Evolutionary conservation across 805 yeast species (phyloP).

Genomic region (Kluyveromyces starmeri): DNA sequence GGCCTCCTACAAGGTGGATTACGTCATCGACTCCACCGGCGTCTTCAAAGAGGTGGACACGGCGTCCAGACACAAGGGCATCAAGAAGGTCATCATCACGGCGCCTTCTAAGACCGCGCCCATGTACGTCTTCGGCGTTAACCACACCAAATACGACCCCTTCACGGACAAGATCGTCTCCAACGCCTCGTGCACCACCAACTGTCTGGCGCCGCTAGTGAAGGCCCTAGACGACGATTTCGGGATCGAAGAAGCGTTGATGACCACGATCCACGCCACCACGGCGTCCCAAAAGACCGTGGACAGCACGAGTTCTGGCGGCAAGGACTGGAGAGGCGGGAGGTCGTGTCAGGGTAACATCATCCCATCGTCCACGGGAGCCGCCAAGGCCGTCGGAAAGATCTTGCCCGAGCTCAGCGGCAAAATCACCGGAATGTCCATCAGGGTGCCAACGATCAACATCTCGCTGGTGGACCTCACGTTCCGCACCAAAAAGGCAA

Average conservation of each 20-base stretch:
- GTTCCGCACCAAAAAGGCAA: slow-evolving; percentile 64
- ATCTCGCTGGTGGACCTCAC: slow-evolving; percentile 92
- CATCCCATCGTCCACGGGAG: slow-evolving; percentile 94
- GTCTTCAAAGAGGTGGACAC: slow-evolving; percentile 78
- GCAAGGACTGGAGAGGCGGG: slow-evolving; percentile 98
- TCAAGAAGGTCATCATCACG: slow-evolving; percentile 89
- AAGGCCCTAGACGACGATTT: slow-evolving; percentile 79
- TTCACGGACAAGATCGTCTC: slow-evolving; percentile 65
- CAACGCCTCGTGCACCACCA: slow-evolving; percentile 93
- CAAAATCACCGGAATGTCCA: slow-evolving; percentile 87
- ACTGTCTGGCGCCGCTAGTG: slow-evolving; percentile 92
- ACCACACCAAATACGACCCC: slow-evolving; percentile 66
- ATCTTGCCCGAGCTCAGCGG: slow-evolving; percentile 87
- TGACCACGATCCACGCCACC: slow-evolving; percentile 95
- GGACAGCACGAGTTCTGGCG: slow-evolving; percentile 76
- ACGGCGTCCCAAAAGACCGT: slow-evolving; percentile 96
- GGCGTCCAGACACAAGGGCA: slow-evolving; percentile 76
- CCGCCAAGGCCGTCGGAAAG: slow-evolving; percentile 96
- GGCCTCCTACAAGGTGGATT: slow-evolving; percentile 75
- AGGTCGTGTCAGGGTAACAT: slow-evolving; percentile 94
- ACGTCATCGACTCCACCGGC: slow-evolving; percentile 90
- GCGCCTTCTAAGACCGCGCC: slow-evolving; percentile 94
- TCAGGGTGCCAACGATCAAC: slow-evolving; percentile 90
- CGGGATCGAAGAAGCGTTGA: slow-evolving; percentile 85
- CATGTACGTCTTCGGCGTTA: slow-evolving; percentile 91